Evolutionary conservation across 208 protist genomes (phyloP), one percentile per base, ranked within the genome.

Genomic region (Porcisia hertigi): DNA sequence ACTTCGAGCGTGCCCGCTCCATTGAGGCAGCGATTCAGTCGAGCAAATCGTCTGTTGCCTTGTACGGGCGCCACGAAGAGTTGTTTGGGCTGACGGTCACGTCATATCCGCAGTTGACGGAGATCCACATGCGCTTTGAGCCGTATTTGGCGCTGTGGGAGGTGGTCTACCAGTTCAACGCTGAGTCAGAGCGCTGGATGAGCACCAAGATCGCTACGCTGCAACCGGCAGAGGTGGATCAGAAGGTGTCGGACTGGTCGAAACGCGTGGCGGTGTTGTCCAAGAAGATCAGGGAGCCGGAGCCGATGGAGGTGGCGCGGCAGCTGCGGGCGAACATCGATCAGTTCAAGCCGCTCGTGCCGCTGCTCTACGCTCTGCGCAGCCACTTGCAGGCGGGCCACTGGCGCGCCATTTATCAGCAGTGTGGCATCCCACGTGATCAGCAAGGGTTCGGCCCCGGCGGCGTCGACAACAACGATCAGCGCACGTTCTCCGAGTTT

Each of bases 361-460:
- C 98, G 7, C 87, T 99, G 1, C 87, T 99, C 23, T 90, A 96
- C 71, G 91, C 94, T 3, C 84, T 99, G 54, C 92, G 96, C 69
- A 98, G 94, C 74, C 98, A 98, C 74, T 79, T 99, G 45, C 90
- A 98, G 76, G 91, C 94, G 14, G 87, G 84, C n/a, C 98, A 99
- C 83, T 99, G 97, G 98, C 86, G 90, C 25, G 78, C 89, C 67
- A 98, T 99, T 76, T 95, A 91, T 70, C 86, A 97, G 65, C 76
- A 80, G 39, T 94, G 96, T 69, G 96, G 96, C 57, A 80, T 96
- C 41, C 85, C 92, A 7, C 87, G 89, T 45, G 93, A 97, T 77
- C 94, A 95, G 80, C 91, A 97, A 70, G 88, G 86, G 54, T 89
- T 93, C 57, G 90, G 90, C 39, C 86, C 88, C 11, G 91, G 93